phyloP scores from a whole-genome alignment of 179 eudicot species.

The Amaranthus tricolor region DNA sequence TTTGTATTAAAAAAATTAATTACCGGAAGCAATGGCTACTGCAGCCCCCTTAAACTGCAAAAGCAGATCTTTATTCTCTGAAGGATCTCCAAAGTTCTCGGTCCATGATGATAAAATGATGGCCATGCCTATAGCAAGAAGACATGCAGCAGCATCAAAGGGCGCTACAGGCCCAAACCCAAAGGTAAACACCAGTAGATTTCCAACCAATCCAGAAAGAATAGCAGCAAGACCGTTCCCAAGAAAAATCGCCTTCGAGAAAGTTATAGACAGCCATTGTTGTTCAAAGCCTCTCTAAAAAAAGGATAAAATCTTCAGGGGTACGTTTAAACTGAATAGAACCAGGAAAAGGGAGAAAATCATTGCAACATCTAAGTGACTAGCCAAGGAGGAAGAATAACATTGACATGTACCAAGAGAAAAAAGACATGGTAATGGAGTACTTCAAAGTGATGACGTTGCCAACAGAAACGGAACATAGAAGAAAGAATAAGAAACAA shows the following conservation, averaged over 20 bases:
- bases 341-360: background rate
- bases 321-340: background rate
- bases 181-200: constrained; percentile 69
- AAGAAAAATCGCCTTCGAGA: constrained; percentile 94
- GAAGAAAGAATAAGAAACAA: background rate
- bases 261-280: constrained; percentile 91
- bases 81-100: constrained; percentile 93
- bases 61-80: constrained; percentile 89
- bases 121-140: constrained; percentile 94
- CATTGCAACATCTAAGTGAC: background rate
- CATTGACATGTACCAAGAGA: background rate
- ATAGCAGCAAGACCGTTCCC: constrained; percentile 96
- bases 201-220: constrained; percentile 79
- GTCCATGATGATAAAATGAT: constrained; percentile 83
- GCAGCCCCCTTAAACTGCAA: constrained; percentile 95
- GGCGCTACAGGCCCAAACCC: constrained; percentile 92
- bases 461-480: background rate
- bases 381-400: constrained; percentile 3
- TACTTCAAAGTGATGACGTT: background rate
- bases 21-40: constrained; percentile 94
- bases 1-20: constrained; percentile 11
- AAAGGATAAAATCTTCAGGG: constrained; percentile 5
- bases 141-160: constrained; percentile 89
- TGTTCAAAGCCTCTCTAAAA: constrained; percentile 91
- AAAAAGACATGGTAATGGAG: background rate